A percentile compares a stretch with the other conserved stretches of the same genome.
phyloP scores from a whole-genome alignment of 1,284 basidiomycete genomes.

The Vanrija sp. region DNA sequence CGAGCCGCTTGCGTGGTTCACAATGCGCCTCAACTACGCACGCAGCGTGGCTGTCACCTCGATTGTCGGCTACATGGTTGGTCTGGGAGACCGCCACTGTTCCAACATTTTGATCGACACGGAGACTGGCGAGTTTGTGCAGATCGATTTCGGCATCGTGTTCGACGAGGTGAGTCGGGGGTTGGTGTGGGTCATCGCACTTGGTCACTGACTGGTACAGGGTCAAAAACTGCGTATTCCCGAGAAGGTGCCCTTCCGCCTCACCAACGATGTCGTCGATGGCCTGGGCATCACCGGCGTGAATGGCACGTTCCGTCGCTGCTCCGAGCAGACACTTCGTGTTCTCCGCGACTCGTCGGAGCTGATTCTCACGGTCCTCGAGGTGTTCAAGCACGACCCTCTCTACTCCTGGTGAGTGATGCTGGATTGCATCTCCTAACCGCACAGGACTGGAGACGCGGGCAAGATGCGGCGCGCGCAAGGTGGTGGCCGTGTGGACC shows the following conservation, averaged over 20 bases:
- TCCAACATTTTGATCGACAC: constrained; percentile 91
- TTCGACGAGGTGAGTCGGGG: constrained; percentile 74
- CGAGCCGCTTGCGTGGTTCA: constrained; percentile 84
- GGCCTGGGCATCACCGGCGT: constrained; percentile 88
- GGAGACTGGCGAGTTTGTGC: constrained; percentile 76
- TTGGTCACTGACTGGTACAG: constrained; percentile 54
- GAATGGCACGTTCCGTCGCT: constrained; percentile 90
- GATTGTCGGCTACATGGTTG: constrained; percentile 89
- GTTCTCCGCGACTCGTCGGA: constrained; percentile 80
- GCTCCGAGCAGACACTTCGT: constrained; percentile 88
- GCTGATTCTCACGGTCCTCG: constrained; percentile 88
- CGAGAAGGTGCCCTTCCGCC: constrained; percentile 88
- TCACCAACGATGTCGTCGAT: constrained; percentile 90
- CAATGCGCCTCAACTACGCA: constrained; percentile 84
- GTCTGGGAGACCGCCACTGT: constrained; percentile 87
- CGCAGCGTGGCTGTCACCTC: constrained; percentile 89
- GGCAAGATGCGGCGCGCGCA: constrained; percentile 52
- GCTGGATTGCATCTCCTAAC: background rate
- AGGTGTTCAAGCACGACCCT: constrained; percentile 96
- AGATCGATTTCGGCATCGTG: constrained; percentile 94
- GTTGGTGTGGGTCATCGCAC: constrained; percentile 1
- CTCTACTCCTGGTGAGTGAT: constrained; percentile 77
- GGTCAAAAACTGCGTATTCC: constrained; percentile 77
- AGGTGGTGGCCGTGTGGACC: constrained; percentile 22
- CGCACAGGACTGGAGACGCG: constrained; percentile 58